Percentiles rank a stretch among this genome's conserved stretches.
Conservation (phyloP, 805 yeast genomes). For the Nakazawaea pomicola region DNA sequence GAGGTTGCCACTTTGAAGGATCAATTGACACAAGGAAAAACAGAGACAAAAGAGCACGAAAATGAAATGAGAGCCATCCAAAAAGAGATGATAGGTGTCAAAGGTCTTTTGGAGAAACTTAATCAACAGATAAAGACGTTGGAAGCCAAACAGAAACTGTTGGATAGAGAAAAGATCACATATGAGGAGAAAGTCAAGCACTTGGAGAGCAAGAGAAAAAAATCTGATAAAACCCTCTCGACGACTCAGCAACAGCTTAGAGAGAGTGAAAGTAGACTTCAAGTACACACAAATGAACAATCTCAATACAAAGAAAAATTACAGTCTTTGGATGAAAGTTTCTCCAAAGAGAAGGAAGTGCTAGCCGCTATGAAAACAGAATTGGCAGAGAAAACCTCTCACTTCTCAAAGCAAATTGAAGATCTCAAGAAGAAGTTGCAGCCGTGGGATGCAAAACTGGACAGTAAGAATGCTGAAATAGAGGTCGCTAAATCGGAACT, state of each 20-base stretch:
- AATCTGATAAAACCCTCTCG: constrained; percentile 49
- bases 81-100: constrained; percentile 22
- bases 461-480: constrained; percentile 56
- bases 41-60: constrained; percentile 34
- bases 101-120: constrained; percentile 19
- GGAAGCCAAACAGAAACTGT: constrained; percentile 32
- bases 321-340: constrained; percentile 35
- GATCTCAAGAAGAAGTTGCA: constrained; percentile 59
- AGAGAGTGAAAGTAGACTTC: constrained; percentile 42
- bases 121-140: constrained; percentile 25
- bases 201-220: constrained; percentile 50
- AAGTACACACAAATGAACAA: constrained; percentile 39
- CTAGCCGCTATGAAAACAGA: constrained; percentile 60
- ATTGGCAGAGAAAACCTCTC: constrained; percentile 71
- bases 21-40: constrained; percentile 37
- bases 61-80: constrained; percentile 29
- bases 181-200: constrained; percentile 75
- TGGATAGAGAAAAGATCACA: constrained; percentile 58
- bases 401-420: constrained; percentile 60
- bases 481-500: constrained; percentile 62
- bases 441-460: constrained; percentile 76
- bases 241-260: constrained; percentile 39
- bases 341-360: constrained; percentile 48
- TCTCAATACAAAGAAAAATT: constrained; percentile 40
- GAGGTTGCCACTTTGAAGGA: constrained; percentile 35